Evolutionary conservation across 2,329 filamentous ascomycete species (phyloP).

Genomic region (Leptographium lundbergii): DNA sequence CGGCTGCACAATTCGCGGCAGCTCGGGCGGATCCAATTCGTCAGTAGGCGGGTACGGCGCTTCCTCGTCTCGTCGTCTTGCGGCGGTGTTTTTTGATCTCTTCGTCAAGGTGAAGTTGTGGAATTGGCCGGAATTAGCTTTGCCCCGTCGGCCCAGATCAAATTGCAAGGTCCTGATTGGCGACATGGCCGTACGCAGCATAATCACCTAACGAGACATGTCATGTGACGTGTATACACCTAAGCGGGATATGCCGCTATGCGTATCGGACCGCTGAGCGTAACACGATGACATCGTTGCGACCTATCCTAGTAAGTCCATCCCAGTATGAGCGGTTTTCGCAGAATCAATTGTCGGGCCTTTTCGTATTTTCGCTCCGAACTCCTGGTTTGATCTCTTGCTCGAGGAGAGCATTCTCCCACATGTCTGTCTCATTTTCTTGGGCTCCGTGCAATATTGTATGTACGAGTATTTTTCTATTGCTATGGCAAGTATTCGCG

Average conservation of each 20-base stretch:
- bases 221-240: background rate
- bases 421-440: too few species aligned
- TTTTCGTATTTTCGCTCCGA: too few species aligned
- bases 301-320: too few species aligned
- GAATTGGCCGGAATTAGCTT: slow-evolving; percentile 11
- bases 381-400: too few species aligned
- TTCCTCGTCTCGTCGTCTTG: background rate
- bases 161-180: slow-evolving; percentile 12
- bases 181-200: background rate
- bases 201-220: background rate
- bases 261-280: background rate
- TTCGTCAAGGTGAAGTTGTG: slow-evolving; percentile 1
- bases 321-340: too few species aligned
- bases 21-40: background rate
- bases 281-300: too few species aligned
- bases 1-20: background rate
- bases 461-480: too few species aligned
- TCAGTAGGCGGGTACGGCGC: background rate
- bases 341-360: too few species aligned
- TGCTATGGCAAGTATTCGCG: too few species aligned
- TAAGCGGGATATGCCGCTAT: background rate
- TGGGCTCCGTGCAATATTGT: too few species aligned
- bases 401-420: too few species aligned
- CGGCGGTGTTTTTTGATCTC: background rate
- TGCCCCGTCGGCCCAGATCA: slow-evolving; percentile 10